Conservation (phyloP, 2,329 filamentous ascomycete genomes). For the Huntiella moniliformis region DNA sequence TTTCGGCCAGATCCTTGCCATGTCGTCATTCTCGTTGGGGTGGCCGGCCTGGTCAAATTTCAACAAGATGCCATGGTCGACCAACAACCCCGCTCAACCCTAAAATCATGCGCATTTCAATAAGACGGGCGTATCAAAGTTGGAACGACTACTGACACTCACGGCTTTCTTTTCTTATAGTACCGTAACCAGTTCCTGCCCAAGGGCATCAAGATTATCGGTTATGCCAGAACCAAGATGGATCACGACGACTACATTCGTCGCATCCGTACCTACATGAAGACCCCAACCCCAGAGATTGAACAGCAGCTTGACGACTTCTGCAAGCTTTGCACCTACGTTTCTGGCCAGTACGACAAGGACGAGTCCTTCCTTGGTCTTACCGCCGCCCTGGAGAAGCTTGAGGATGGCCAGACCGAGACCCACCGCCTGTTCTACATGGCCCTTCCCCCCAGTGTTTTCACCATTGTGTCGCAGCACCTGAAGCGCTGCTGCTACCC, state of each 20-base stretch:
- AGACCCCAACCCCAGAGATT: conserved; percentile 92
- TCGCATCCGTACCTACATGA: conserved; percentile 94
- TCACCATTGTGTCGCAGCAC: conserved; percentile 93
- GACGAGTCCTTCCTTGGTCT: conserved; percentile 84
- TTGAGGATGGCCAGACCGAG: conserved; percentile 68
- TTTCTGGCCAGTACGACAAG: conserved; percentile 95
- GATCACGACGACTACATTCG: conserved; percentile 88
- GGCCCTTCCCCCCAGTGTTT: conserved; percentile 92
- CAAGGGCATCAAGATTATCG: conserved; percentile 89
- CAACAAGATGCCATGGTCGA: too few relatives aligned
- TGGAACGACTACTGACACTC: too few relatives aligned
- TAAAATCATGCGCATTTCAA: too few relatives aligned
- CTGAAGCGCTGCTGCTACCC: conserved; percentile 96
- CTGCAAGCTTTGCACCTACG: conserved; percentile 70
- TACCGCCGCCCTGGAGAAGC: conserved; percentile 64
- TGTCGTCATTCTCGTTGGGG: conserved; percentile 3
- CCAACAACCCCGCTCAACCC: too few relatives aligned
- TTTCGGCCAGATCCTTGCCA: conserved; percentile 5
- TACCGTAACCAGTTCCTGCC: conserved; percentile 98
- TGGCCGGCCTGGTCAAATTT: not conserved
- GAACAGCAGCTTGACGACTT: conserved; percentile 92
- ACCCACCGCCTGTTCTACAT: conserved; percentile 96
- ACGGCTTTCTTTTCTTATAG: conserved; percentile 25
- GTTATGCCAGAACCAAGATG: conserved; percentile 99
- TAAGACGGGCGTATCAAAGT: too few relatives aligned